Evolutionary conservation across 495 filamentous ascomycete species (phyloP).

Genomic region (Acidomyces sp.): DNA sequence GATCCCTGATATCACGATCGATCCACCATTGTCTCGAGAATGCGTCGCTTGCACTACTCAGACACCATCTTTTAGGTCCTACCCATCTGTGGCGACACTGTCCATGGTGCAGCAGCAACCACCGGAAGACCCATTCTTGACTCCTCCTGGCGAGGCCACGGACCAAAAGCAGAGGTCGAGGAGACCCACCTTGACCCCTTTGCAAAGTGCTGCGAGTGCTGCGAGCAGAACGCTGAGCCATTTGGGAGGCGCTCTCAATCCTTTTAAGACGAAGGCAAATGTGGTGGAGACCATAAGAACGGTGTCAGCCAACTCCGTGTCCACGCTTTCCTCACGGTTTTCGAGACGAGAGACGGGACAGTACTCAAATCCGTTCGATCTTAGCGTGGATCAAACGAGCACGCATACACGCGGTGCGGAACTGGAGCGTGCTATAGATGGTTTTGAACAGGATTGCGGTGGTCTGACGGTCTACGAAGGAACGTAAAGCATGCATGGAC

Average conservation of each 20-base stretch:
- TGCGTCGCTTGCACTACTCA: conserved; percentile 2
- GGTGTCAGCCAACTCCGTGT: not conserved
- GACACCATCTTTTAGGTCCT: conserved; percentile 13
- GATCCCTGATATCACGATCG: conserved; percentile 8
- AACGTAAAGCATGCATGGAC: no score
- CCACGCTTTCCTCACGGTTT: conserved; percentile 5
- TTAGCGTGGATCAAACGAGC: conserved; percentile 15
- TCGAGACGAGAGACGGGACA: conserved; percentile 4
- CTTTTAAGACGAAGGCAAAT: conserved; percentile 5
- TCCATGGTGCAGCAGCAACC: conserved; percentile 7
- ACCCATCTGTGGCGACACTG: conserved; percentile 5
- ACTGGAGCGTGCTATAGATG: not conserved
- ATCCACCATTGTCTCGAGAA: conserved; percentile 9
- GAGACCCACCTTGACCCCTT: conserved; percentile 5
- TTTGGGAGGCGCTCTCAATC: conserved; percentile 11
- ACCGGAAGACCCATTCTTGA: conserved; percentile 19
- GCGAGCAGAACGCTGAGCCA: conserved; percentile 10
- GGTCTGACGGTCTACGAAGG: not conserved
- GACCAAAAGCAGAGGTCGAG: not conserved
- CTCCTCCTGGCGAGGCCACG: conserved; percentile 11
- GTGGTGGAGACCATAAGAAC: not conserved
- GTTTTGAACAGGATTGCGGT: not conserved
- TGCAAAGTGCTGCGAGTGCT: conserved; percentile 12
- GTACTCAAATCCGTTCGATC: conserved; percentile 14
- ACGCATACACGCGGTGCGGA: conserved; percentile 1